A percentile compares a stretch with the other conserved stretches of the same genome.
phyloP scores from a whole-genome alignment of 106 monocot species.

The Alisma plantagoaquatica region DNA sequence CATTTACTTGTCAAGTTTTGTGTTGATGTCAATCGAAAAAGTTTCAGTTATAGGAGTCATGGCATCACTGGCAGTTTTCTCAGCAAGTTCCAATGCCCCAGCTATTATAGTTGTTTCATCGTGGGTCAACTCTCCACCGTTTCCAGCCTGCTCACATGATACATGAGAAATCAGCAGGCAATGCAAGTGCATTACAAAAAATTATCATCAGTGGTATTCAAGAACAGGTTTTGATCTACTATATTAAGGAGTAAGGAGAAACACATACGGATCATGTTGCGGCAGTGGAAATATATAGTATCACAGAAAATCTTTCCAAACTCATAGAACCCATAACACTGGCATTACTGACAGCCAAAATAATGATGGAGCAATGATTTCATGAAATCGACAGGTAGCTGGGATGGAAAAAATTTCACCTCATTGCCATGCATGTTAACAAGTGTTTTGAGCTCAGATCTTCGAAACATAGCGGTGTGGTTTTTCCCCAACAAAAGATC shows the following conservation, averaged over 20 bases:
- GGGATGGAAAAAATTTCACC: constrained; percentile 20
- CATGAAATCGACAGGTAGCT: background rate
- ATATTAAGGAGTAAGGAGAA: too few relatives aligned
- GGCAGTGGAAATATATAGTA: too few relatives aligned
- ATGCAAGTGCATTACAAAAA: too few relatives aligned
- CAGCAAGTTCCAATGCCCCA: constrained; percentile 85
- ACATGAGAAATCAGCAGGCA: background rate
- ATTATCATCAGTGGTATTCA: too few relatives aligned
- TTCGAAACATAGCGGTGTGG: constrained; percentile 82
- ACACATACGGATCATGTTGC: too few relatives aligned
- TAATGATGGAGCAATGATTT: background rate
- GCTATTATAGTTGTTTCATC: constrained; percentile 99
- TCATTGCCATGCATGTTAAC: constrained; percentile 92
- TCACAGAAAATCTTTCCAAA: too few relatives aligned
- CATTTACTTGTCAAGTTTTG: constrained; percentile 60
- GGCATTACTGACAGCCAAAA: background rate
- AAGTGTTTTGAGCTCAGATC: constrained; percentile 95
- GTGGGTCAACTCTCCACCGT: constrained; percentile 97
- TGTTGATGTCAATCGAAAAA: constrained; percentile 88
- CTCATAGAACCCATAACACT: too few relatives aligned
- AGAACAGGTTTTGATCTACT: too few relatives aligned
- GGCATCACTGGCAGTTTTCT: constrained; percentile 75
- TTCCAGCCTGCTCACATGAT: constrained; percentile 65
- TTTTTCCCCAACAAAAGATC: constrained; percentile 71
- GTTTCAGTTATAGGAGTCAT: constrained; percentile 87